Conservation (phyloP, 768 basidiomycete species). For the Tylopilus vinaceipallidus region DNA sequence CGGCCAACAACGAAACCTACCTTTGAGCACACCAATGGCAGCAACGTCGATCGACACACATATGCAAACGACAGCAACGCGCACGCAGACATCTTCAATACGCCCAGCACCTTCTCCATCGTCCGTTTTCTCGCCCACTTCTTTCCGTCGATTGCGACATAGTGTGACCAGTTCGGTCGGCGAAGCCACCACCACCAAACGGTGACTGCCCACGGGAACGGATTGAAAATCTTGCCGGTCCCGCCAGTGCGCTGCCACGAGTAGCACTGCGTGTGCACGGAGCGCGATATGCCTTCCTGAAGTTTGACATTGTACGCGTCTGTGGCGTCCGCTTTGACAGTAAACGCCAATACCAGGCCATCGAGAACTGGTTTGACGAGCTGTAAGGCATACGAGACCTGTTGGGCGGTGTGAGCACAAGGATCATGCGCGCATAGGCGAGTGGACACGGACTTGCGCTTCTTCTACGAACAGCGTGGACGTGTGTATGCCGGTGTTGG, state of each 20-base stretch:
- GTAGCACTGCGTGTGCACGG: slow-evolving; percentile 29
- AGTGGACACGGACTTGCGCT: slow-evolving; percentile 22
- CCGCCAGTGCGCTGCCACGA: slow-evolving; percentile 43
- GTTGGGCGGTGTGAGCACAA: neutral
- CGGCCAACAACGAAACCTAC: neutral
- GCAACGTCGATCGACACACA: slow-evolving; percentile 3
- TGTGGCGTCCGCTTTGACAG: slow-evolving; percentile 22
- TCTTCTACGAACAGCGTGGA: slow-evolving; percentile 30
- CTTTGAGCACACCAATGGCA: neutral
- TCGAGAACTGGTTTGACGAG: slow-evolving; percentile 30
- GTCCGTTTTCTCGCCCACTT: slow-evolving; percentile 28
- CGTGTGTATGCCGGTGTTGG: slow-evolving; percentile 26
- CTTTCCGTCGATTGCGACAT: slow-evolving; percentile 37
- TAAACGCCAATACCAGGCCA: slow-evolving; percentile 21
- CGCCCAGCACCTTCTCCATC: neutral
- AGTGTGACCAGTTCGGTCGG: slow-evolving; percentile 35
- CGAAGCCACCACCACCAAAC: slow-evolving; percentile 38
- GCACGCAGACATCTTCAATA: slow-evolving; percentile 3
- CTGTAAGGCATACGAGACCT: slow-evolving; percentile 31
- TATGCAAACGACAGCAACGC: slow-evolving; percentile 7
- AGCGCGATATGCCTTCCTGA: slow-evolving; percentile 16
- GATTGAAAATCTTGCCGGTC: slow-evolving; percentile 36
- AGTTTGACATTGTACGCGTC: slow-evolving; percentile 27
- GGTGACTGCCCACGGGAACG: slow-evolving; percentile 39
- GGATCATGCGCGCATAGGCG: neutral